Evolutionary conservation across 768 basidiomycete species (phyloP), one percentile per base, ranked within the genome.

Genomic region (Mycena alexandri): DNA sequence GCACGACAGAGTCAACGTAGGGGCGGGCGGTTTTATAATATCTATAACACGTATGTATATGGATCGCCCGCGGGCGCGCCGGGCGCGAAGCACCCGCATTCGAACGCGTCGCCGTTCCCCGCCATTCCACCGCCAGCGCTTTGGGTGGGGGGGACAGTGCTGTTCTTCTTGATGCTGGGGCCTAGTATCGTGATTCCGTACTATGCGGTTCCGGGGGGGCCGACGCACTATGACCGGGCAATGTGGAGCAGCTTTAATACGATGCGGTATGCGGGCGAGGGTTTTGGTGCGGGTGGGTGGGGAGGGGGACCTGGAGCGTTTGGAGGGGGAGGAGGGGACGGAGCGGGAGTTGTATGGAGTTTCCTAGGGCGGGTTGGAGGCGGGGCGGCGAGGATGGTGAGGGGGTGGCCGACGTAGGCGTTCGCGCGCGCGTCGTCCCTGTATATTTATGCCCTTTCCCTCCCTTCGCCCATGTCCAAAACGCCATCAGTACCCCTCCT

Each of bases 191-290:
- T 83, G 41, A 84, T 84, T 8, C 89, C 88, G 50, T 85, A 87
- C 52, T 84, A 85, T 54, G 77, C 80, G 19, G 81, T 87, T 6
- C 89, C 90, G 0, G 91, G 92, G n/a, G 86, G 87, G 1, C 82
- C 90, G 44, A 90, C 89, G 38, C 89, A 89, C 69, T 90, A 93
- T 71, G 93, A 95, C 73, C 89, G 93, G 13, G 83, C 86, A 10
- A 91, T 91, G 29, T 95, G 93, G 93, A 83, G 83, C 62, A 90
- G 88, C 75, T 93, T 93, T 79, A 94, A 94, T 74, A 80, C 86
- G 13, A 85, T 95, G 81, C 86, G 87, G 55, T 86, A 84, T 12
- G 84, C 83, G 0, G 92, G 92, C 0, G 93, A 93, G 73, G 93
- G 93, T 33, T 92, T 93, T 81, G 16, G 52, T n/a, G 10, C 34